A percentile compares a stretch with the other conserved stretches of the same genome.
These are phyloP conservation scores for Cymodocea nodosa DNA, from an alignment of 116 monocot genomes.

Conservation along the genomic window DNA sequence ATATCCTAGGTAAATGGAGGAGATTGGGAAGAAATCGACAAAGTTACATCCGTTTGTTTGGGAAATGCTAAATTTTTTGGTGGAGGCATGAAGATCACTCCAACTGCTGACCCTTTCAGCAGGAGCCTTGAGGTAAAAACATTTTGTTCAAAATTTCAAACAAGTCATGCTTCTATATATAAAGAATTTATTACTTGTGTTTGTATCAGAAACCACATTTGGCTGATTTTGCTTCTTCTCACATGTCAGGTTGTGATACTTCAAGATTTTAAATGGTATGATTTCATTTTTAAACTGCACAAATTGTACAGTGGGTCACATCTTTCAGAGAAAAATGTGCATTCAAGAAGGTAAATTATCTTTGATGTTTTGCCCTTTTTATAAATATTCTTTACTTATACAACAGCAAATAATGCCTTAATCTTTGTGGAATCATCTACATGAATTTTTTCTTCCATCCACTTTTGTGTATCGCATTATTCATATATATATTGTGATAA, in stretches of 20 bases:
- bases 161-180: neutral
- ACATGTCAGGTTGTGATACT: constrained; percentile 69
- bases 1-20: constrained; percentile 51
- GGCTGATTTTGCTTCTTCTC: neutral
- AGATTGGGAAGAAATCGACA: constrained; percentile 58
- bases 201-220: neutral
- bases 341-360: constrained; percentile 44
- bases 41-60: constrained; percentile 81
- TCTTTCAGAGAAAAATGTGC: constrained; percentile 65
- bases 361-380: neutral
- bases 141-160: neutral
- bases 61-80: constrained; percentile 99
- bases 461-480: too few species aligned
- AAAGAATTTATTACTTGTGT: neutral
- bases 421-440: too few species aligned
- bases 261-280: constrained; percentile 94
- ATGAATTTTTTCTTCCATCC: too few species aligned
- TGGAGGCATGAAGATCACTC: constrained; percentile 95
- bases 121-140: constrained; percentile 65
- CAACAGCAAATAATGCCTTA: too few species aligned
- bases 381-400: too few species aligned
- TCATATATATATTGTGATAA: too few species aligned
- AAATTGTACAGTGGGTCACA: constrained; percentile 78
- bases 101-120: constrained; percentile 56
- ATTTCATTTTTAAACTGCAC: constrained; percentile 69